These are phyloP conservation scores for Aquilaria sinensis DNA, from an alignment of 345 rosid genomes.

Conservation along the genomic window DNA sequence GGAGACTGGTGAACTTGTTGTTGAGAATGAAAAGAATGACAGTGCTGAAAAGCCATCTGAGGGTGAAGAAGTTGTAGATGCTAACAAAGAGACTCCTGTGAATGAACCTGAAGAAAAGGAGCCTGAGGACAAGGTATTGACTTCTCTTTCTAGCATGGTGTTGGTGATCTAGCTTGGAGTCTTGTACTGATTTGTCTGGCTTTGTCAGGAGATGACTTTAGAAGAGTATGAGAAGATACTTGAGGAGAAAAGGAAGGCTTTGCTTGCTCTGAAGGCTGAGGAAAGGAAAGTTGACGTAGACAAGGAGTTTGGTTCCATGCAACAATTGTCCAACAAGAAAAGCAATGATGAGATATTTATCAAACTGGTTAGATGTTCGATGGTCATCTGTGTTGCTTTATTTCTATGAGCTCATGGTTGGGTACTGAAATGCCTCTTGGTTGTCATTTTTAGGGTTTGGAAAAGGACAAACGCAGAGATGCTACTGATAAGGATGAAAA, in stretches of 20 bases:
- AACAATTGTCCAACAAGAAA: slow-evolving; percentile 84
- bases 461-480: slow-evolving; percentile 91
- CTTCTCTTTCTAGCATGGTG: neutral
- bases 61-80: slow-evolving; percentile 60
- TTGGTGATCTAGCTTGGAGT: neutral
- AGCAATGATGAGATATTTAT: slow-evolving; percentile 70
- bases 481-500: slow-evolving; percentile 88
- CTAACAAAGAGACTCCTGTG: slow-evolving; percentile 56
- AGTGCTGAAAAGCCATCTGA: slow-evolving; percentile 51
- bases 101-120: slow-evolving; percentile 63
- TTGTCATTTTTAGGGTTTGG: slow-evolving; percentile 57
- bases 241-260: slow-evolving; percentile 78
- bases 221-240: slow-evolving; percentile 90
- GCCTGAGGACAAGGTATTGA: slow-evolving; percentile 75
- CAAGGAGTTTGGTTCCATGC: slow-evolving; percentile 79
- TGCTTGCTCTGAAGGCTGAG: slow-evolving; percentile 53
- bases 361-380: slow-evolving; percentile 59
- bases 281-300: slow-evolving; percentile 77
- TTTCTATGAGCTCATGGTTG: neutral
- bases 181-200: neutral
- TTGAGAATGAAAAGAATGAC: slow-evolving; percentile 43
- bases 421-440: slow-evolving; percentile 6
- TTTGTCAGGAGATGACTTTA: slow-evolving; percentile 80
- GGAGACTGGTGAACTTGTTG: slow-evolving; percentile 57
- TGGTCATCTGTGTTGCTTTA: neutral